Conservation (phyloP, 1,284 basidiomycete species). For the Cryptococcus floricola region DNA sequence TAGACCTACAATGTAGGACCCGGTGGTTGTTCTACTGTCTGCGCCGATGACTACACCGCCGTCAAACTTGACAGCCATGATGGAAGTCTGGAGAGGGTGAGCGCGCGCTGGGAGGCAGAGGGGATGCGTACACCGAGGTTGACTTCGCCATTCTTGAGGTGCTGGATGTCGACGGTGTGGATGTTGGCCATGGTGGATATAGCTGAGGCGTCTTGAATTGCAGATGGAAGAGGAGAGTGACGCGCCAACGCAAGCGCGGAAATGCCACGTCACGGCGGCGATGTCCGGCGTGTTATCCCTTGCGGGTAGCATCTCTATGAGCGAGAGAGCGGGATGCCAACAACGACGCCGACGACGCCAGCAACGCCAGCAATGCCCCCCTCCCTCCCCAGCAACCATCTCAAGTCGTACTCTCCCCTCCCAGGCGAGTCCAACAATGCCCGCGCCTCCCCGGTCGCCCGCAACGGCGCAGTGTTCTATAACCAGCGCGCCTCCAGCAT, state of each 20-base stretch:
- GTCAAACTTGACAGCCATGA: constrained; percentile 98
- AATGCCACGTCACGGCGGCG: constrained; percentile 1
- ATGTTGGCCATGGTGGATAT: constrained; percentile 38
- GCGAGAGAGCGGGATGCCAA: too few relatives aligned
- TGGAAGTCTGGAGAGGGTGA: constrained; percentile 69
- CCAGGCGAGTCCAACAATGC: constrained; percentile 34
- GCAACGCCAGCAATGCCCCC: constrained; percentile 23
- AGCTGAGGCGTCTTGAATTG: background rate
- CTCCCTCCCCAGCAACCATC: constrained; percentile 14
- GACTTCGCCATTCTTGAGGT: constrained; percentile 85
- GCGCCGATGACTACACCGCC: constrained; percentile 94
- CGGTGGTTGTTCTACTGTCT: constrained; percentile 94
- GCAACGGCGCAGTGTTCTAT: constrained; percentile 39
- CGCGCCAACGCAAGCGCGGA: constrained; percentile 10
- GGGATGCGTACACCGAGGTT: constrained; percentile 76
- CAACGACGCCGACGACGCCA: background rate
- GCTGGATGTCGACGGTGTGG: constrained; percentile 44
- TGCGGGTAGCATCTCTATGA: too few relatives aligned
- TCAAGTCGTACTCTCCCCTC: constrained; percentile 36
- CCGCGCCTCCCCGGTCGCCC: constrained; percentile 22
- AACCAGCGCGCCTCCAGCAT: constrained; percentile 14
- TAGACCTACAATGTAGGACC: constrained; percentile 82
- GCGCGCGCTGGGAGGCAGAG: background rate
- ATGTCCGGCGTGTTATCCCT: background rate
- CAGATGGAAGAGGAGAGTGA: background rate